These are phyloP conservation scores for Neurospora sp. DNA, from an alignment of 495 filamentous ascomycete genomes.

Conservation along the genomic window DNA sequence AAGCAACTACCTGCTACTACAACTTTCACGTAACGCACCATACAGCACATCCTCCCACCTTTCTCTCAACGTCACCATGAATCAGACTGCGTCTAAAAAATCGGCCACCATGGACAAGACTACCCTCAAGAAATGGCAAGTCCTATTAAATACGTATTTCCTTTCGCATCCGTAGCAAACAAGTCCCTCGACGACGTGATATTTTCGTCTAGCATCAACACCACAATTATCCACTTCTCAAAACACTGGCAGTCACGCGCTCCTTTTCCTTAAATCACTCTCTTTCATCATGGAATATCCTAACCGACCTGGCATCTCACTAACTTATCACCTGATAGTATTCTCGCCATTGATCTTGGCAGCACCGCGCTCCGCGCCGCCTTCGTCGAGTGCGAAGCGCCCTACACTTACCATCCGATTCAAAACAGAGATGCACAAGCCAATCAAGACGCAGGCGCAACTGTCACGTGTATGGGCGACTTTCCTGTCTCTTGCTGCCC, in stretches of 20 bases:
- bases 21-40: background rate
- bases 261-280: background rate
- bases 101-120: background rate
- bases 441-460: background rate
- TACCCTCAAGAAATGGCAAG: background rate
- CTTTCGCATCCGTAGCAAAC: background rate
- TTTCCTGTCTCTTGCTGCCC: conserved; percentile 1
- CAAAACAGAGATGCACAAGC: background rate
- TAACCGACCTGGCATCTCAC: background rate
- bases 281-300: background rate
- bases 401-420: background rate
- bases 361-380: background rate
- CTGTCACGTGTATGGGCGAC: background rate
- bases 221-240: background rate
- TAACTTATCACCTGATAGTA: background rate
- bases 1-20: background rate
- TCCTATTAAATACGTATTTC: background rate
- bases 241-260: background rate
- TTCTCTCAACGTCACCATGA: background rate
- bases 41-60: background rate
- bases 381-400: background rate
- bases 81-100: background rate
- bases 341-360: background rate
- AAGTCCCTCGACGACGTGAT: background rate
- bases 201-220: background rate